Percentiles rank a stretch among this genome's conserved stretches.
Evolutionary conservation across 176 grass and related monocot species (phyloP).

Genomic region (Ensete glaucum): DNA sequence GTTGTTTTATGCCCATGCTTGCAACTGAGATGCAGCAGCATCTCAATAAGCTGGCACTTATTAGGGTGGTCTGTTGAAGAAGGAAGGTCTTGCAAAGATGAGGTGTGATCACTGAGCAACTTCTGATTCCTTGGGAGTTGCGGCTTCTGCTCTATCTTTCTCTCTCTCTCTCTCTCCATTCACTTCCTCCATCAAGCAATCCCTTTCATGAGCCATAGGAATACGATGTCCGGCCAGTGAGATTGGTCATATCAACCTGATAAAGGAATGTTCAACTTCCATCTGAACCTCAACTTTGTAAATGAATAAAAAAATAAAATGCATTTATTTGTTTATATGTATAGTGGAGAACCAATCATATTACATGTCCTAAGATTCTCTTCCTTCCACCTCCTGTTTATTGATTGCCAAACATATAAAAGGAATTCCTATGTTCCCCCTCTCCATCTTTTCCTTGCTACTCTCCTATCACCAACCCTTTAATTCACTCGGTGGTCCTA

Average conservation of each 20-base stretch:
- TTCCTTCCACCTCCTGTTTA: neutral
- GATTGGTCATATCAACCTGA: neutral
- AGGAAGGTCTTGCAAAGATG: too few species aligned
- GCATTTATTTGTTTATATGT: neutral
- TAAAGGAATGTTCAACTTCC: constrained; percentile 8
- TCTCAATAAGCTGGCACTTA: too few species aligned
- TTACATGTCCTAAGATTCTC: neutral
- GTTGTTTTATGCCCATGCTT: too few species aligned
- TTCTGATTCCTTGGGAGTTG: neutral
- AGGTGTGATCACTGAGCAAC: neutral
- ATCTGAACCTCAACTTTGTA: neutral
- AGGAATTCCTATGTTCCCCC: neutral
- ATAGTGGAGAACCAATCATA: too few species aligned
- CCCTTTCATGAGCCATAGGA: neutral
- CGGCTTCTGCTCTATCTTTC: neutral
- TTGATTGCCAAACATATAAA: neutral
- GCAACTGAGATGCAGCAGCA: too few species aligned
- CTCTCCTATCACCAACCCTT: neutral
- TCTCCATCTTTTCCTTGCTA: neutral
- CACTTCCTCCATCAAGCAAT: neutral
- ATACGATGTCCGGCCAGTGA: neutral
- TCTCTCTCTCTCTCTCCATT: too few species aligned
- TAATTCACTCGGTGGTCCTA: constrained; percentile 6
- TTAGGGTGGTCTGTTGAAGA: too few species aligned
- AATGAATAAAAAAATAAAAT: neutral